phyloP scores from a whole-genome alignment of 495 filamentous ascomycete genomes.

The Penicillium atrosanguineum region DNA sequence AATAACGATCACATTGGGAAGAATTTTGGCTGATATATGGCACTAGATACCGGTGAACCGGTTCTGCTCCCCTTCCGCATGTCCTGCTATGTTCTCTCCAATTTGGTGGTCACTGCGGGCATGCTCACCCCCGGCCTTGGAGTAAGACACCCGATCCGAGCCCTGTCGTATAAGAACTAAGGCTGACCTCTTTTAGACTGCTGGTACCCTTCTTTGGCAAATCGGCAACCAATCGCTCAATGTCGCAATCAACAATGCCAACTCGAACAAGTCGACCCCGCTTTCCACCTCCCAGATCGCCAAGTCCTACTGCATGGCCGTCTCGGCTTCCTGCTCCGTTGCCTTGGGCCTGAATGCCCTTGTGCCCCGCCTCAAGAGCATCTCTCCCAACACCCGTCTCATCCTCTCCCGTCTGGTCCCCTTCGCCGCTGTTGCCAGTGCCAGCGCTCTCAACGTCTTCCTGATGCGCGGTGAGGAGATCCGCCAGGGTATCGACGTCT shows the following conservation, averaged over 20 bases:
- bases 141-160: slow-evolving; percentile 12
- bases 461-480: slow-evolving; percentile 98
- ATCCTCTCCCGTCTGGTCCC: slow-evolving; percentile 83
- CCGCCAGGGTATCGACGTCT: slow-evolving; percentile 90
- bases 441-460: slow-evolving; percentile 90
- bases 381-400: slow-evolving; percentile 69
- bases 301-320: slow-evolving; percentile 88
- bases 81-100: slow-evolving; percentile 92
- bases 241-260: slow-evolving; percentile 94
- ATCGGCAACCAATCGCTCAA: slow-evolving; percentile 96
- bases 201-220: slow-evolving; percentile 91
- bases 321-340: slow-evolving; percentile 87
- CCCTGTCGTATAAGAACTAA: neutral
- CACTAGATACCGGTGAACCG: slow-evolving; percentile 78
- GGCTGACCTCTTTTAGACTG: slow-evolving; percentile 52
- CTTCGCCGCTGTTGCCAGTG: slow-evolving; percentile 89
- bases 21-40: slow-evolving; percentile 6
- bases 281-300: slow-evolving; percentile 74
- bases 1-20: neutral
- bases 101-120: slow-evolving; percentile 93
- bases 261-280: slow-evolving; percentile 94
- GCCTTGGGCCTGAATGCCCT: slow-evolving; percentile 88
- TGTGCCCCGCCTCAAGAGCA: slow-evolving; percentile 76
- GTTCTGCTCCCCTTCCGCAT: slow-evolving; percentile 96
- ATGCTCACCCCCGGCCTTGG: slow-evolving; percentile 82